phyloP scores from a whole-genome alignment of 2,329 filamentous ascomycete genomes.

The Talaromyces sp. region DNA sequence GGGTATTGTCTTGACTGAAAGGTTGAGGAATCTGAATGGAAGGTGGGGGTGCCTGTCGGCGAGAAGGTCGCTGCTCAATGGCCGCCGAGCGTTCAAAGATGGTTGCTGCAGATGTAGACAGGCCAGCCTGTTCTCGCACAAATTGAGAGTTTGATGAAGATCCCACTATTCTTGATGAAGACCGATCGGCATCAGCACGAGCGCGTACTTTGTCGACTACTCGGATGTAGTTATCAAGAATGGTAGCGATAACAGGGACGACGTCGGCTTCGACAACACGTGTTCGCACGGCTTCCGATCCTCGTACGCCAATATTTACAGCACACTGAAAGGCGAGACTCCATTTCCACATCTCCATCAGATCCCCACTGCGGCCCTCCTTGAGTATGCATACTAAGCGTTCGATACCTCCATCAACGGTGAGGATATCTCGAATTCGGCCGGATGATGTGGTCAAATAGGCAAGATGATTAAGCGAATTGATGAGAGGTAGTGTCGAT shows the following conservation, averaged over 20 bases:
- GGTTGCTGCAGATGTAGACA: constrained; percentile 21
- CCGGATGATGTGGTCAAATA: constrained; percentile 98
- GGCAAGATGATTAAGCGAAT: constrained; percentile 96
- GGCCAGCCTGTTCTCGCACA: constrained; percentile 26
- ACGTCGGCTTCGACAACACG: constrained; percentile 97
- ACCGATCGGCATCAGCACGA: constrained; percentile 76
- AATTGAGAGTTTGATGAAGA: constrained; percentile 23
- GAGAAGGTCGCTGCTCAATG: constrained; percentile 57
- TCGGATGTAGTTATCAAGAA: constrained; percentile 97
- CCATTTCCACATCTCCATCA: constrained; percentile 99
- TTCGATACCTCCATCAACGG: constrained; percentile 97
- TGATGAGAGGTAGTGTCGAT: constrained; percentile 94
- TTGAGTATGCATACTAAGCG: constrained; percentile 96
- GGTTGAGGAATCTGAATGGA: constrained; percentile 73
- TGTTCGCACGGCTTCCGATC: constrained; percentile 89
- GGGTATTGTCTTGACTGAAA: constrained; percentile 50
- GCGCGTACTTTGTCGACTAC: constrained; percentile 90
- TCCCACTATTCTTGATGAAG: constrained; percentile 35
- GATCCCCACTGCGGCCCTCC: constrained; percentile 91
- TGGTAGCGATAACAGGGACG: constrained; percentile 97
- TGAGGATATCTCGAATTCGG: constrained; percentile 94
- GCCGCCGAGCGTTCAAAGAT: constrained; percentile 55
- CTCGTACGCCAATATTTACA: constrained; percentile 95
- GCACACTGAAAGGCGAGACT: constrained; percentile 98
- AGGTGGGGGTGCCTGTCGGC: constrained; percentile 79